Percentiles rank a stretch among this genome's conserved stretches.
These are phyloP conservation scores for Filobasidium wieringae DNA, from an alignment of 768 basidiomycete genomes.

Conservation along the genomic window DNA sequence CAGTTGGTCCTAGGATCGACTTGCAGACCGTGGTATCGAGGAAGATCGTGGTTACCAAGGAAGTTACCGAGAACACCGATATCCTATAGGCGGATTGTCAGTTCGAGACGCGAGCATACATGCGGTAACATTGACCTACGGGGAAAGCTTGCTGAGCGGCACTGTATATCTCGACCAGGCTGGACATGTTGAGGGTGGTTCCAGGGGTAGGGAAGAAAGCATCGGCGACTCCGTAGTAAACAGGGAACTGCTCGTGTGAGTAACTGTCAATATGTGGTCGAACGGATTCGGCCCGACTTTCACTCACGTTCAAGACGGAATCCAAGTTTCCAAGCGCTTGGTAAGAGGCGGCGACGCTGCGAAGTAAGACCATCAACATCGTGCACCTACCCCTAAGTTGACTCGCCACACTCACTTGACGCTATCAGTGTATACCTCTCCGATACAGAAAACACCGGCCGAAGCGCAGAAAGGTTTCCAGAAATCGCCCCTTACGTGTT, in stretches of 20 bases:
- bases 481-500: conserved; percentile 61
- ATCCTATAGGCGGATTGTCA: neutral
- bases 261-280: neutral
- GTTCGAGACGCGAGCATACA: neutral
- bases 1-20: conserved; percentile 30
- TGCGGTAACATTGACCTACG: conserved; percentile 8
- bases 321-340: conserved; percentile 32
- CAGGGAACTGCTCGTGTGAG: conserved; percentile 17
- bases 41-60: conserved; percentile 36
- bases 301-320: conserved; percentile 22
- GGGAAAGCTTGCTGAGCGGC: conserved; percentile 26
- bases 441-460: conserved; percentile 76
- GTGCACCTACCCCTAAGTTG: neutral
- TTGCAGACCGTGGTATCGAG: conserved; percentile 30
- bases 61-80: conserved; percentile 32
- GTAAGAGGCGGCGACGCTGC: conserved; percentile 21
- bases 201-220: conserved; percentile 22
- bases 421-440: conserved; percentile 60
- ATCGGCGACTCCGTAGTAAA: conserved; percentile 26
- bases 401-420: conserved; percentile 29
- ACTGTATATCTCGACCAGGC: conserved; percentile 23
- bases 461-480: conserved; percentile 64
- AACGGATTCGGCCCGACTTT: neutral
- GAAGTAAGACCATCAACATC: neutral
- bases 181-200: conserved; percentile 23